A percentile compares a stretch with the other conserved stretches of the same genome.
Evolutionary conservation across 805 yeast species (phyloP).

Genomic region (Starmera pachycereana): DNA sequence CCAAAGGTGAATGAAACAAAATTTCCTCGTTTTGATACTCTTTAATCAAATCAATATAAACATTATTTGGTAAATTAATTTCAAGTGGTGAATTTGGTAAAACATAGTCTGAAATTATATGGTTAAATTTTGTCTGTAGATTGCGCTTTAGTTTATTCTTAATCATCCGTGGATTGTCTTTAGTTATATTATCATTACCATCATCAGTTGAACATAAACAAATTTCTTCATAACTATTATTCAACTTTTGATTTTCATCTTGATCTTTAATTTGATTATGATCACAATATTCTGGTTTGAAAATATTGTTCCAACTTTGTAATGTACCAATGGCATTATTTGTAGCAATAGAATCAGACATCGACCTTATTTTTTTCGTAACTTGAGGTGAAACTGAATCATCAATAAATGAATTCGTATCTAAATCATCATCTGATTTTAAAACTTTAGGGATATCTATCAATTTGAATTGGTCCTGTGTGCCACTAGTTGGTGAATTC

Average conservation of each 20-base stretch:
- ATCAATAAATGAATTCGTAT: constrained; percentile 12
- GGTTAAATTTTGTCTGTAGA: constrained; percentile 24
- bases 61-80: constrained; percentile 35
- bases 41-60: constrained; percentile 20
- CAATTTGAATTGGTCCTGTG: neutral
- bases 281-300: constrained; percentile 6
- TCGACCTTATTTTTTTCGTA: neutral
- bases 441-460: constrained; percentile 8
- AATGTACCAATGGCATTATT: too few species aligned
- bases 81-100: constrained; percentile 33
- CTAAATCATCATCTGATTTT: constrained; percentile 11
- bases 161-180: too few species aligned
- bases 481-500: neutral
- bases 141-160: constrained; percentile 7
- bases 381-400: neutral
- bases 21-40: constrained; percentile 17
- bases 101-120: constrained; percentile 31
- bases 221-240: too few species aligned
- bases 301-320: constrained; percentile 11
- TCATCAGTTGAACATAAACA: constrained; percentile 9
- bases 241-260: too few species aligned
- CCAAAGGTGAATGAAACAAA: constrained; percentile 23
- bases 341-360: neutral
- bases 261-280: constrained; percentile 1
- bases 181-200: constrained; percentile 1